Evolutionary conservation across 23 red algal species (phyloP), one percentile per base, ranked within the genome.

Genomic region (Chondrus crispus): DNA sequence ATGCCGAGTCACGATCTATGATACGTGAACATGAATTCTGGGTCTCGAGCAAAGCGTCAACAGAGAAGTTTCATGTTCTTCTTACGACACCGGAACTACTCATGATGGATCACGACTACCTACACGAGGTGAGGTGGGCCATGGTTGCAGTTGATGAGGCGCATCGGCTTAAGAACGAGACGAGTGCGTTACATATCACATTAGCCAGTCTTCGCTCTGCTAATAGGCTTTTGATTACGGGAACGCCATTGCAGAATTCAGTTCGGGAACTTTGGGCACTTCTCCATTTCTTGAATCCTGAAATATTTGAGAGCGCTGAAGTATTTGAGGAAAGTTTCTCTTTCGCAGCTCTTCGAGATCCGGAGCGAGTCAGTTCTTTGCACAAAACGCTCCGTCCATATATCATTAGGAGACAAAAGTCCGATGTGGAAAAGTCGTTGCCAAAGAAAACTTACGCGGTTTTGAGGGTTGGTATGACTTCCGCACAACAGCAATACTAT

Each of bases 401-500:
- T 69, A 94, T 98, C 30, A 88, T 98, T 76, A 91, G 96, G 28
- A 85, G 96, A n/a, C 96, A 98, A 49, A 98, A 98, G 80, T 49
- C 63, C 13, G 96, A 98, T 73, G 96, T 98, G 11, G 96, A 98
- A 70, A 98, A 94, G 60, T 98, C 96, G 39, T 76, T 98, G 53
- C 96, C 96, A n/a, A 84, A 86, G n/a, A 98, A 98, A 46, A 95
- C 96, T 4, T 98, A 98, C 52, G 75, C 91, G 16, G 96, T 98
- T 5, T 84, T 98, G 58, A 91, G 96, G 24, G 96, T 98, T 13
- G 96, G 96, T 46, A 89, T 98, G 89, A 92, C 92, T 55, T 93
- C 91, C 33, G 53, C 82, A 8, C 96, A 98, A 53, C 92, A 94
- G 39, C 91, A 98, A 74, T 95, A 95, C 46, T 98, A 98, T 62